Evolutionary conservation across 2,329 filamentous ascomycete genomes (phyloP).

Genomic region (Fragosphaeria purpurea): DNA sequence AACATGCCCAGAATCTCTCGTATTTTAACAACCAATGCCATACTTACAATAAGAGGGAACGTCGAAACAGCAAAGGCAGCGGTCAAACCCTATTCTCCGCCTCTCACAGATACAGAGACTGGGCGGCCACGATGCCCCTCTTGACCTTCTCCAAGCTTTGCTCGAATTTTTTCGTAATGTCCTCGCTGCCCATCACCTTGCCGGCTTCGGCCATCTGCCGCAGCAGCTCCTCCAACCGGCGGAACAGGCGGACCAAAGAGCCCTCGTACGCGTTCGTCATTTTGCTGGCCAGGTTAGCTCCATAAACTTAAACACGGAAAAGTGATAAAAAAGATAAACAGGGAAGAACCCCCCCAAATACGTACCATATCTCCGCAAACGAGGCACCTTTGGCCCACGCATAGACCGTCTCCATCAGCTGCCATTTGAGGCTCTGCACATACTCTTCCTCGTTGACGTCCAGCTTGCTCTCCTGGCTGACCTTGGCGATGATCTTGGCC

Average conservation of each 20-base stretch:
- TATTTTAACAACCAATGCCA: too few relatives aligned
- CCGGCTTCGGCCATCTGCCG: slow-evolving; percentile 91
- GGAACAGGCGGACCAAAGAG: slow-evolving; percentile 90
- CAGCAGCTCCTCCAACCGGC: slow-evolving; percentile 84
- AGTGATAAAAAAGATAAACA: background rate
- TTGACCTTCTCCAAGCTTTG: slow-evolving; percentile 74
- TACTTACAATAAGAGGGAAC: too few relatives aligned
- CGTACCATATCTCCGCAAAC: slow-evolving; percentile 92
- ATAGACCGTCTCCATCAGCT: slow-evolving; percentile 94
- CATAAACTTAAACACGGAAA: background rate
- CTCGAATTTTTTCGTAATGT: slow-evolving; percentile 87
- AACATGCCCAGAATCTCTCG: too few relatives aligned
- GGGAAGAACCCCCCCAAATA: slow-evolving; percentile 14
- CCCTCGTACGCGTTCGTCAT: slow-evolving; percentile 99
- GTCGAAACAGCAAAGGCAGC: too few relatives aligned
- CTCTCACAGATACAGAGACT: slow-evolving; percentile 74
- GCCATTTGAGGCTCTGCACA: slow-evolving; percentile 76
- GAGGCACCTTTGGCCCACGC: slow-evolving; percentile 83
- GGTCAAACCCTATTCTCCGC: too few relatives aligned
- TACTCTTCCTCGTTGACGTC: slow-evolving; percentile 94
- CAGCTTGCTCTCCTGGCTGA: slow-evolving; percentile 89
- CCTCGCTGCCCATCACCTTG: slow-evolving; percentile 97
- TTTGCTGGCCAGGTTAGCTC: slow-evolving; percentile 47
- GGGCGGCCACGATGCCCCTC: slow-evolving; percentile 88
- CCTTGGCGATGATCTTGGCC: slow-evolving; percentile 80